Evolutionary conservation across 139 green algal species (phyloP), one percentile per base, ranked within the genome.

Genomic region (Diplosphaera chodatii): DNA sequence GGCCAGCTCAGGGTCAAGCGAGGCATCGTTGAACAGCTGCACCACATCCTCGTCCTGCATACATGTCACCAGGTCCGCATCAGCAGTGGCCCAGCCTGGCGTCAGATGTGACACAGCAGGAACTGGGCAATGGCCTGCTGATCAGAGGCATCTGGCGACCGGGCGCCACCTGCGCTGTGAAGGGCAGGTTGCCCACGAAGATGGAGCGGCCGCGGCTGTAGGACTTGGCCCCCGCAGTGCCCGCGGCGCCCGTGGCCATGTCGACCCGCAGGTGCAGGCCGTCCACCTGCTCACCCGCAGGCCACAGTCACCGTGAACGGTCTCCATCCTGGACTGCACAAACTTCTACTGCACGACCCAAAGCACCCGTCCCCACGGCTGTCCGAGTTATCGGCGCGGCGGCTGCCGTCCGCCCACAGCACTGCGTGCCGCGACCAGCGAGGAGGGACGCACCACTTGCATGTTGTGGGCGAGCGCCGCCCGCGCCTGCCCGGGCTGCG

Each of bases 171-270:
- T 86, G 70, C 3, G 85, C 76, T n/a, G 90, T 81, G 55, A 89
- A 88, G 25, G 85, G 80, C 70, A 98, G 73, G 68, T 97, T 97
- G 68, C 93, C 93, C 1, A 97, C 70, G 77, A 98, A 98, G 0
- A 97, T 72, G 29, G 82, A 88, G 66, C 86, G 83, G 1, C 48
- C 32, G 4, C 76, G 82, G 76, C 96, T 89, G 66, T 93, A 97
- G n/a, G 33, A 83, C 82, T 40, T 73, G 33, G 65, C 72, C 20
- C 66, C 76, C 25, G 62, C 70, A 10, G 23, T 55, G 30, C 71
- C 72, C 15, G 64, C 67, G 31, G 32, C 75, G 6, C 56, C 37
- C 1, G 77, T 70, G 18, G 88, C 92, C 8, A 68, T 66, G 73
- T 97, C 89, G 63, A 97, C 92, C 0, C 91, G 82, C 23, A 97